Base-by-base conservation (phyloP, 1,139 yeast species). In the Meyerozyma sp. region DNA sequence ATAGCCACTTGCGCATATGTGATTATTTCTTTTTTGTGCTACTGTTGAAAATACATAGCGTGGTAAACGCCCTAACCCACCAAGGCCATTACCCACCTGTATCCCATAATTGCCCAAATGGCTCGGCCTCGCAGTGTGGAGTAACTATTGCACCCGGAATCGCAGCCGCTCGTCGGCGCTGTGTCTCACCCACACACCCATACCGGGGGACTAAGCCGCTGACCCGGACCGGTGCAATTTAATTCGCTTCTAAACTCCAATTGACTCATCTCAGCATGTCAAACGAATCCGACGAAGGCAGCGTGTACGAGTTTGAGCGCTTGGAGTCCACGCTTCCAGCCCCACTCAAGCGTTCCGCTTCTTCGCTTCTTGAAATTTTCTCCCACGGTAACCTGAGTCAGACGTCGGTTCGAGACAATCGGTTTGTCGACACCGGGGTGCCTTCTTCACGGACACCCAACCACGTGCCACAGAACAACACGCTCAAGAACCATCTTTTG, bases 291-390 rank as follows among this genome's bases (percentile, higher is more conserved):
- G 65, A 59, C 39, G 54, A 55, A 32, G 66, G 62, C 42, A 59
- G 62, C 3, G 42, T 57, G 14, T 40, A 49, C 13, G 77, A 73
- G 54, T 71, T 73, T 49, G 77, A 72, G 54, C 57, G 73, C 41
- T 62, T 73, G 49, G 78, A 73, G 50, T 66, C 72, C 5, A 68
- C 74, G 0, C 61, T 73, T 40, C 78, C 78, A n/a, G 72, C 65
- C 32, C 58, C 70, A 2, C 64, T 73, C 41, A 66, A 68, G 45
- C 56, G 70, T 41, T 67, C 74, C 0, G 72, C 77, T 3, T 61
- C 73, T 35, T 69, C 75, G 8, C 61, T 73, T 37, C 53, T 72
- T 16, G 76, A 70, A 42, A 55, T 67, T 26, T 53, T 66, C 30
- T 36, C 32, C 8, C 36, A 13, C 5, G 13, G 13, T 11, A 34